These are phyloP conservation scores for Fusarium devonianum DNA, from an alignment of 2,329 filamentous ascomycete genomes.

Conservation along the genomic window DNA sequence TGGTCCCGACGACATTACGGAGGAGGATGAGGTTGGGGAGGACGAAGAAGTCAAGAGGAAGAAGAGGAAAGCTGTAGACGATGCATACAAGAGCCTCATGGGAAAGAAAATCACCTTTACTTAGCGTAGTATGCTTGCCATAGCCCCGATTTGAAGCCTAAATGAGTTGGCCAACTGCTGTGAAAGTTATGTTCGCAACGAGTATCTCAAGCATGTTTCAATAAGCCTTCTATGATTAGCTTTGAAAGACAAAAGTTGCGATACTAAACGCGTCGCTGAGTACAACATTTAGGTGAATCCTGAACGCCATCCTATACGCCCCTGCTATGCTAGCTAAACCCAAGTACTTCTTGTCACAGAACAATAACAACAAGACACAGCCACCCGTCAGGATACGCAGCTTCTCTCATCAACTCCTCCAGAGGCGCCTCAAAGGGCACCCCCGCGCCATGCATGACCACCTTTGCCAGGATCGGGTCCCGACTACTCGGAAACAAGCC, in stretches of 20 bases:
- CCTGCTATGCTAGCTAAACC: constrained; percentile 12
- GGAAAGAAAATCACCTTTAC: constrained; percentile 73
- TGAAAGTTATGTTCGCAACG: not conserved
- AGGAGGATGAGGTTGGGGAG: constrained; percentile 51
- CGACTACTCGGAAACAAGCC: constrained; percentile 85
- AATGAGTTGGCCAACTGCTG: constrained; percentile 1
- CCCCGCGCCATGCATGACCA: constrained; percentile 83
- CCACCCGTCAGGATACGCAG: constrained; percentile 93
- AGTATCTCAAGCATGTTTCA: constrained; percentile 10
- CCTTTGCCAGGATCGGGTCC: constrained; percentile 83
- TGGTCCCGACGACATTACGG: constrained; percentile 58
- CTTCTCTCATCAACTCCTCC: constrained; percentile 82
- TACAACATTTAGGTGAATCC: constrained; percentile 1
- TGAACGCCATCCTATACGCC: constrained; percentile 28
- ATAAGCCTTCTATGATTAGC: not conserved
- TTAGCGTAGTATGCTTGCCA: constrained; percentile 23
- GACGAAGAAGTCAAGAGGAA: constrained; percentile 58
- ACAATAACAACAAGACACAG: constrained; percentile 82
- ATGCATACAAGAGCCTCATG: constrained; percentile 81
- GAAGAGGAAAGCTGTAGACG: constrained; percentile 81
- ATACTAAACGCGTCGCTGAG: constrained; percentile 2
- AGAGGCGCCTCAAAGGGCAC: constrained; percentile 82
- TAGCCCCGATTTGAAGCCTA: not conserved
- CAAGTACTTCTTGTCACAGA: constrained; percentile 51
- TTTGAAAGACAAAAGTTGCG: not conserved